A percentile compares a stretch with the other conserved stretches of the same genome.
phyloP scores from a whole-genome alignment of 495 filamentous ascomycete genomes.

The Hypoxylon crocopeplum region DNA sequence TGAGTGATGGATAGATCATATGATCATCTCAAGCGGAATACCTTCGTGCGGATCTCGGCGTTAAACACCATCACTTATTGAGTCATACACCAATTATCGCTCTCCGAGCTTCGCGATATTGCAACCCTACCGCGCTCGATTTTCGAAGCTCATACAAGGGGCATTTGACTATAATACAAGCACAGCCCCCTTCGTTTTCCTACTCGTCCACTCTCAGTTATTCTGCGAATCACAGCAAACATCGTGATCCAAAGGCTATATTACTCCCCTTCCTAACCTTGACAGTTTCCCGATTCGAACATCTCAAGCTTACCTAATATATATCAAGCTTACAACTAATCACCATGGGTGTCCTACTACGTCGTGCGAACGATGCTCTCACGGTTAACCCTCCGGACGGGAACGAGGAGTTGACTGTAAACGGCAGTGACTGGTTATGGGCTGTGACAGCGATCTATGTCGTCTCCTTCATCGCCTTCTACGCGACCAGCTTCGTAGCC shows the following conservation, averaged over 20 bases:
- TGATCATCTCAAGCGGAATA: constrained; percentile 28
- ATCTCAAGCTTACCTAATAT: constrained; percentile 12
- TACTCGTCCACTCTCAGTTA: constrained; percentile 22
- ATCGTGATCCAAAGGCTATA: constrained; percentile 32
- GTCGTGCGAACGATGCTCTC: constrained; percentile 52
- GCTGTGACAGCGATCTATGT: constrained; percentile 53
- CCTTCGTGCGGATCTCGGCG: constrained; percentile 31
- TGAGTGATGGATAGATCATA: constrained; percentile 25
- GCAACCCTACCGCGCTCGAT: constrained; percentile 26
- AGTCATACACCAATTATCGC: constrained; percentile 31
- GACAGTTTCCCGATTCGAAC: constrained; percentile 7
- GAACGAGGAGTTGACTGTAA: constrained; percentile 44
- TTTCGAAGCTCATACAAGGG: constrained; percentile 20
- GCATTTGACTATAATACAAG: constrained; percentile 28
- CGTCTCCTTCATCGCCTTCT: constrained; percentile 48
- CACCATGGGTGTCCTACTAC: constrained; percentile 39
- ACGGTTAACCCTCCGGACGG: constrained; percentile 52
- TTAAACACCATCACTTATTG: constrained; percentile 22
- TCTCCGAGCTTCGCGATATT: constrained; percentile 25
- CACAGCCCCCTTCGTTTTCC: constrained; percentile 19
- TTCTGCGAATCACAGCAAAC: constrained; percentile 27
- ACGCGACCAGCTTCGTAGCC: constrained; percentile 47
- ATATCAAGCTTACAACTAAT: constrained; percentile 9
- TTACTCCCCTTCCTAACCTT: constrained; percentile 16
- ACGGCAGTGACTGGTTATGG: constrained; percentile 58